Base-by-base conservation (phyloP, 2,329 filamentous ascomycete genomes). In the Fusarium fujikuroi region DNA sequence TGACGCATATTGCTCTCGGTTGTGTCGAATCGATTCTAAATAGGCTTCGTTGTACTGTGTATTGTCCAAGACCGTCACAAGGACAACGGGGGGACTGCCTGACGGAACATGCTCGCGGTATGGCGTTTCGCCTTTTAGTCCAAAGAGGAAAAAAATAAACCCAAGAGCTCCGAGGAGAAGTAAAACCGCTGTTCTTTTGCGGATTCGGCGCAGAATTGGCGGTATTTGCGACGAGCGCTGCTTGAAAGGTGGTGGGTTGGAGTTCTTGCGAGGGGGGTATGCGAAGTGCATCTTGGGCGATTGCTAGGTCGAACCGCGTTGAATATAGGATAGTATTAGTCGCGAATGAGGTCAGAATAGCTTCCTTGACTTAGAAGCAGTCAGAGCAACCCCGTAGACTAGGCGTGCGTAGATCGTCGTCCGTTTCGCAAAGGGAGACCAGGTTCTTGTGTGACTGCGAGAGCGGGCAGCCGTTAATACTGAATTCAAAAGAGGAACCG, bases 11-110 rank as follows among this genome's bases (percentile, higher is more conserved):
- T 92, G 88, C 78, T 92, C 87, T 76, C 96, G 87, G 82, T 99
- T 99, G 76, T 93, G 89, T 80, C 90, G 92, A 71, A 99, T 89
- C 77, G 90, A 90, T 65, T 92, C 86, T 62, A 92, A 86, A 83
- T 95, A 97, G 46, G 85, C 86, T 39, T 89, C 84, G 78, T 90
- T 90, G 76, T 92, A 89, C 43, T 83, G 85, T 58, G 86, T 85
- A 66, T 90, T 87, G 80, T 98, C 93, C 62, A 98, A 83, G 14
- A 95, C 90, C 4, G 96, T 98, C 69, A 99, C 93, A 57, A 99
- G 85, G 37, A 98, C 95, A 25, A 89, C 90, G 0, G 88, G 85
- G 34, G 90, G 88, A 36, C 85, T 86, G 43, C 90, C 90, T n/a
- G 85, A 84, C 0, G 87, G 86, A 44, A 82, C 75, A 71, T 80